Percentiles rank a stretch among this genome's conserved stretches.
Evolutionary conservation across 2,329 filamentous ascomycete genomes (phyloP).

Genomic region (Talaromyces sp.): DNA sequence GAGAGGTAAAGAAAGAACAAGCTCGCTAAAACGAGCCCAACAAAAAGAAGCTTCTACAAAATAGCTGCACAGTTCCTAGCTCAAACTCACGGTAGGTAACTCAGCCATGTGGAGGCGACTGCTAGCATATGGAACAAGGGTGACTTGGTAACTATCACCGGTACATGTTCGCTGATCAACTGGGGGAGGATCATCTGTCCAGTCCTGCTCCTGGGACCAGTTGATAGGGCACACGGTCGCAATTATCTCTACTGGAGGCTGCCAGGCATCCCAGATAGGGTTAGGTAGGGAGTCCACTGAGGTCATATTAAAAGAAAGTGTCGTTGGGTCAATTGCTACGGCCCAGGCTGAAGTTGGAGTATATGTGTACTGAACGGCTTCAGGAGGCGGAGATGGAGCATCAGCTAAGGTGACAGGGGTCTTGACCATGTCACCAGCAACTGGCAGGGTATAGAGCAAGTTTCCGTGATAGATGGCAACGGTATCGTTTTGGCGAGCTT

Average conservation of each 20-base stretch:
- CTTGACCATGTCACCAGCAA: too few relatives aligned
- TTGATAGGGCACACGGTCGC: neutral
- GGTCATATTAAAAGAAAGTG: too few relatives aligned
- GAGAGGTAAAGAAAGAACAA: neutral
- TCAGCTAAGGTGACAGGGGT: too few relatives aligned
- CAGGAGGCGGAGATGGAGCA: too few relatives aligned
- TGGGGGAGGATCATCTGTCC: neutral
- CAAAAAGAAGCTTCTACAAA: too few relatives aligned
- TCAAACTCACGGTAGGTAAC: neutral
- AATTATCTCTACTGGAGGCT: neutral
- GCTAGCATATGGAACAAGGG: neutral
- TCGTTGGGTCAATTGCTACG: too few relatives aligned
- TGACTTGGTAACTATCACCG: neutral
- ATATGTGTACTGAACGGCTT: too few relatives aligned
- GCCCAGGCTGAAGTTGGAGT: too few relatives aligned
- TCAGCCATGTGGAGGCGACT: neutral
- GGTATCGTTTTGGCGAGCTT: too few relatives aligned
- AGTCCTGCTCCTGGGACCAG: neutral
- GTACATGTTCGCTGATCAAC: neutral
- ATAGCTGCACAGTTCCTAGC: neutral
- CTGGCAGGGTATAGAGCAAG: too few relatives aligned
- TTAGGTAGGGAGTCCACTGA: too few relatives aligned
- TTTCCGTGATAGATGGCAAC: too few relatives aligned
- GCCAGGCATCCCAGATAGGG: neutral
- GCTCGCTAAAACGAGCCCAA: neutral